Base-by-base conservation (phyloP, 2,329 filamentous ascomycete genomes). In the Botrytis deweyae region DNA sequence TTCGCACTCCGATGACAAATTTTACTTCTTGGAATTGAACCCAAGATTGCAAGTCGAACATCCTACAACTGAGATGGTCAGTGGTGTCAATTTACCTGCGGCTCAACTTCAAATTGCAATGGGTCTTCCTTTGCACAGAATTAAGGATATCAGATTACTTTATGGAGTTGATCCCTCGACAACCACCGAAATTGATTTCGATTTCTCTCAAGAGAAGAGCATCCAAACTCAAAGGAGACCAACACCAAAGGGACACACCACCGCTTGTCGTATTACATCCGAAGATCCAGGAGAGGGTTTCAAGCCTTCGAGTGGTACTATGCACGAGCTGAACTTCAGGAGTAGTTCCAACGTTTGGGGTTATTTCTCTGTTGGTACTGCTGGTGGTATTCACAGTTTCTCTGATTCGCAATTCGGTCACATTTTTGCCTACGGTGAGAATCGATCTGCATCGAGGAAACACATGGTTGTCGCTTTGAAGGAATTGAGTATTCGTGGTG, bases 381-480 rank as follows among this genome's bases (percentile, higher is more conserved):
- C 94, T 73, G 95, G 95, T 86, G 95, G 95, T 84, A 99, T 99
- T 78, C 96, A 99, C 89, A 98, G 94, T 84, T 99, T 97, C 88
- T 98, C 96, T 12, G 96, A 99, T 86, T 97, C 93, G 81, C 96
- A 99, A 82, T 99, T 99, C 80, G 96, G 96, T 85, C 96, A 99
- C 85, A 99, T 99, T 79, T 99, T 99, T 84, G 97, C 96, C 70
- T 99, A 98, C 80, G 96, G 96, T 75, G 96, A 99, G 88, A 99
- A 97, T 86, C 91, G 96, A 83, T 92, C 94, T 69, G 95, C 96
- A 40, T 99, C 96, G 40, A 88, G 96, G 78, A 99, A 99, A 84
- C 97, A 99, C 87, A 99, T 99, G 96, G 95, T 99, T 78, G 93
- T 99, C 79, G 96, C 96, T 25, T 86, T 99, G 82, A 99, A 99